phyloP scores from a whole-genome alignment of 805 yeast genomes.

The Ogataea pignaliae region DNA sequence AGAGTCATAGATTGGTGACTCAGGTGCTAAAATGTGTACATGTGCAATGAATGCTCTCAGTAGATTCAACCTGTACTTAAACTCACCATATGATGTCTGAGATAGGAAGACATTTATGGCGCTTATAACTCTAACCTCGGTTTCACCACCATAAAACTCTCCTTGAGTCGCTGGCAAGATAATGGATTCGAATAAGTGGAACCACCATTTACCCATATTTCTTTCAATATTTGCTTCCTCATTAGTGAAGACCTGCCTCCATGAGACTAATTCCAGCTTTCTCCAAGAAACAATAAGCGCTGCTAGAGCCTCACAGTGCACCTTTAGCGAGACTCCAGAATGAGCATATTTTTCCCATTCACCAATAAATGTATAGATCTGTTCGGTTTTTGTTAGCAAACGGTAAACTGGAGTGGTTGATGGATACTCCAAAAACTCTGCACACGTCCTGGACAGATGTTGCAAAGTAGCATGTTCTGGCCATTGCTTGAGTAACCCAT shows the following conservation, averaged over 20 bases:
- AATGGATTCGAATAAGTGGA: conserved; percentile 79
- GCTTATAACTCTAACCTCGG: conserved; percentile 37
- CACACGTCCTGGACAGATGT: conserved; percentile 57
- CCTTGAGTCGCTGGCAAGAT: conserved; percentile 45
- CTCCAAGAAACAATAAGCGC: conserved; percentile 85
- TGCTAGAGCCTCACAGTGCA: conserved; percentile 55
- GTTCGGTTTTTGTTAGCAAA: conserved; percentile 78
- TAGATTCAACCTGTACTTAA: conserved; percentile 49
- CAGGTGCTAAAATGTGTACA: conserved; percentile 29
- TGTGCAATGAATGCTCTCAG: conserved; percentile 64
- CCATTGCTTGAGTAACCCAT: conserved; percentile 60
- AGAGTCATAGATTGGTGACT: conserved; percentile 32
- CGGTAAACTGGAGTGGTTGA: conserved; percentile 70
- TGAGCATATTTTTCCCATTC: conserved; percentile 97
- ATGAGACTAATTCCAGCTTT: conserved; percentile 75
- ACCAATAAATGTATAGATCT: conserved; percentile 69
- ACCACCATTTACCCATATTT: conserved; percentile 83
- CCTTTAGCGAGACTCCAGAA: conserved; percentile 60
- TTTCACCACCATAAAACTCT: conserved; percentile 31
- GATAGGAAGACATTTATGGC: conserved; percentile 75
- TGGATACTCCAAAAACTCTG: conserved; percentile 62
- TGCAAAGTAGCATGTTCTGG: conserved; percentile 92
- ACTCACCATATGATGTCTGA: conserved; percentile 76
- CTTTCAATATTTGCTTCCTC: conserved; percentile 51
- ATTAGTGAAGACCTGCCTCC: conserved; percentile 69